phyloP scores from a whole-genome alignment of 257 asterid species.

The Pogostemon cablin region DNA sequence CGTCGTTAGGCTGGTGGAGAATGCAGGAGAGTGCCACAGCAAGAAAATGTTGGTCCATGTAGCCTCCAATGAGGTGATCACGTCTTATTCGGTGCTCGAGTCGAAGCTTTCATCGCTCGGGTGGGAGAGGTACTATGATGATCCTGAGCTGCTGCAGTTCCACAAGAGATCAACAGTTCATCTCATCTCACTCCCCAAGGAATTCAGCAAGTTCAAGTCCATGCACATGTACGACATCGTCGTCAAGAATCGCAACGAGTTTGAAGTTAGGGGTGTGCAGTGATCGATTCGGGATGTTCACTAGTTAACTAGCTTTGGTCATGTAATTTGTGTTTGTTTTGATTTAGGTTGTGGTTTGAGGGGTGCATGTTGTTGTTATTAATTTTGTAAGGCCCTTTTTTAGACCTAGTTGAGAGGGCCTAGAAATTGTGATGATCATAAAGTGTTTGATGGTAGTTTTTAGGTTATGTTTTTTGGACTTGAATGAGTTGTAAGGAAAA shows the following conservation, averaged over 20 bases:
- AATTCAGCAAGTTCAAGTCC: conserved; percentile 56
- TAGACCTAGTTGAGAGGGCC: neutral
- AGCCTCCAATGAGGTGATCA: conserved; percentile 40
- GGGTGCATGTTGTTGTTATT: conserved; percentile 10
- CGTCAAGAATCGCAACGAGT: conserved; percentile 53
- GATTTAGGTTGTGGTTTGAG: neutral
- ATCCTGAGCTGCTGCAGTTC: conserved; percentile 48
- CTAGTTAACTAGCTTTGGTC: neutral
- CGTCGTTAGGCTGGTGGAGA: conserved; percentile 51
- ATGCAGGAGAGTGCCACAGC: conserved; percentile 40
- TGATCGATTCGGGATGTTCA: neutral
- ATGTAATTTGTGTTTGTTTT: neutral
- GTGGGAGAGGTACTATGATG: conserved; percentile 57
- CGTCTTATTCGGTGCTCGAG: conserved; percentile 42
- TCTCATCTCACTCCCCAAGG: conserved; percentile 55
- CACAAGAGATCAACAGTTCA: conserved; percentile 48
- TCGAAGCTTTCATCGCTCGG: conserved; percentile 36
- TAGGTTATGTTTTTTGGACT: neutral
- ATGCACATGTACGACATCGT: conserved; percentile 59
- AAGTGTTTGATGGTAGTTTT: conserved; percentile 1
- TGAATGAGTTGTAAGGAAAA: conserved; percentile 8
- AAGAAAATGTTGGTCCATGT: conserved; percentile 45
- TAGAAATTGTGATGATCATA: neutral
- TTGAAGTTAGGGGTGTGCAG: conserved; percentile 46
- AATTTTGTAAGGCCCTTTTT: neutral